phyloP scores from a whole-genome alignment of 1,284 basidiomycete species.

The Pisolithus thermaeus region DNA sequence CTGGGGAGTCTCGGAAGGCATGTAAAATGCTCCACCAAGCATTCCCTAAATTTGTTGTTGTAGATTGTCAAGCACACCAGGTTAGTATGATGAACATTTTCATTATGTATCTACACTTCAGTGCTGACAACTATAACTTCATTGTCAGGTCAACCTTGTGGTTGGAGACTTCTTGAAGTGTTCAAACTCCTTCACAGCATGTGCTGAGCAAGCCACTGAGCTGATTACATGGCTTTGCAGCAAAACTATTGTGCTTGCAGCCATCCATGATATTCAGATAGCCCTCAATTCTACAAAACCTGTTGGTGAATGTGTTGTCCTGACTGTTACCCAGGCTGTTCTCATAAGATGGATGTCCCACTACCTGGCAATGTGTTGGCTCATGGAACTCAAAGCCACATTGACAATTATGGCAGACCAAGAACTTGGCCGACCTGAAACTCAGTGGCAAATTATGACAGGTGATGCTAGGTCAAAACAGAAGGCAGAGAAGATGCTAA shows the following conservation, averaged over 20 bases:
- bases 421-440: background rate
- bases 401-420: constrained; percentile 7
- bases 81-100: background rate
- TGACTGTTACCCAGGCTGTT: constrained; percentile 15
- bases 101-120: background rate
- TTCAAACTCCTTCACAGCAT: background rate
- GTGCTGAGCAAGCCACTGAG: constrained; percentile 13
- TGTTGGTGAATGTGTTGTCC: background rate
- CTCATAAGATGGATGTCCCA: constrained; percentile 31
- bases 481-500: constrained; percentile 2
- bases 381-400: constrained; percentile 19
- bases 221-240: constrained; percentile 26
- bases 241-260: constrained; percentile 21
- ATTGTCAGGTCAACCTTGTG: constrained; percentile 4
- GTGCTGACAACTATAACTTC: background rate
- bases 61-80: constrained; percentile 10
- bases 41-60: constrained; percentile 6
- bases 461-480: background rate
- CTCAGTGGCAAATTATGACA: background rate
- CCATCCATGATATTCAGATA: constrained; percentile 14
- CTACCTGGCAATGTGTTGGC: constrained; percentile 22
- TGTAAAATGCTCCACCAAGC: background rate
- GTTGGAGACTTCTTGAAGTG: constrained; percentile 3
- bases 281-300: background rate
- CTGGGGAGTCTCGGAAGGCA: constrained; percentile 3